These are phyloP conservation scores for Citrullus mucosospermus DNA, from an alignment of 306 rosid genomes.

Conservation along the genomic window DNA sequence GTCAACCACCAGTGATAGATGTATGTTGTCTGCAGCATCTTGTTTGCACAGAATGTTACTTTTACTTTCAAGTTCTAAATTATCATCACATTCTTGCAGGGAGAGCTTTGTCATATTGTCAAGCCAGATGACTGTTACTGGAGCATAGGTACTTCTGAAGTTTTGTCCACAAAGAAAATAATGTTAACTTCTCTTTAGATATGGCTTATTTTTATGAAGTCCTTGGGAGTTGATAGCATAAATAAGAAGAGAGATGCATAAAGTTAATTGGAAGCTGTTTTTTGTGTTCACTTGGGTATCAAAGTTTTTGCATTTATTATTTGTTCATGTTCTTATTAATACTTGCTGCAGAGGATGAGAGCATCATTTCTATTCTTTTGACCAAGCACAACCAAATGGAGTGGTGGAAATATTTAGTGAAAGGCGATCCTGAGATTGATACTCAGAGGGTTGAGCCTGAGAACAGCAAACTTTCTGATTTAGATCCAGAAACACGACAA, in stretches of 20 bases:
- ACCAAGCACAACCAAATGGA: conserved; percentile 94
- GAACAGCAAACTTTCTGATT: conserved; percentile 71
- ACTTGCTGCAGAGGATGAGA: conserved; percentile 77
- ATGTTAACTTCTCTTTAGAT: not conserved
- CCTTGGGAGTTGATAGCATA: not conserved
- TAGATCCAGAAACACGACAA: conserved; percentile 76
- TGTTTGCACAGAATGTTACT: not conserved
- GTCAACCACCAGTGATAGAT: conserved; percentile 82
- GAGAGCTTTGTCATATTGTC: conserved; percentile 40
- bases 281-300: not conserved
- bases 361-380: conserved; percentile 56
- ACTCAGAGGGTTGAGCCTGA: conserved; percentile 94
- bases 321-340: not conserved
- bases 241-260: not conserved
- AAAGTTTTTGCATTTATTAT: not conserved
- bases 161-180: not conserved
- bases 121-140: conserved; percentile 88
- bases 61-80: not conserved
- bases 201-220: not conserved
- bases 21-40: conserved; percentile 22
- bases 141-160: conserved; percentile 57
- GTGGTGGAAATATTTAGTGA: conserved; percentile 90
- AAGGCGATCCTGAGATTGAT: conserved; percentile 84
- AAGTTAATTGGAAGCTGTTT: not conserved
- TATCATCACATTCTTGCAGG: conserved; percentile 27